Evolutionary conservation across 768 basidiomycete species (phyloP).

Genomic region (Serendipita vermifera): DNA sequence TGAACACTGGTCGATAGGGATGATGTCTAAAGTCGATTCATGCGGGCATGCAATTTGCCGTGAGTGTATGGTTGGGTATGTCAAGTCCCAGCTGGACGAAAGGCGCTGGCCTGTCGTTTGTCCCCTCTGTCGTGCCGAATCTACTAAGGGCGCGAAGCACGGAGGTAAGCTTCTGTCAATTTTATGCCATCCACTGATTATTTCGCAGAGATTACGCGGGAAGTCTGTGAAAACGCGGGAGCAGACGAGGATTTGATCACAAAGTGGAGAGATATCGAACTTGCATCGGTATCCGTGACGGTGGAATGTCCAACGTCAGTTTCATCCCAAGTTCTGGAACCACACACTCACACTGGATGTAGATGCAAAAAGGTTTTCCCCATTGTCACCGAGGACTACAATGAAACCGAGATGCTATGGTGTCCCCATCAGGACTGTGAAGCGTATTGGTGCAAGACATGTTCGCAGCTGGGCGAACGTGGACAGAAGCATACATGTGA

Average conservation of each 20-base stretch:
- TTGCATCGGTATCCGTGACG: background rate
- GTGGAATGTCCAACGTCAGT: background rate
- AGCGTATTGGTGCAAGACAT: slow-evolving; percentile 7
- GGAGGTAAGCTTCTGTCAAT: slow-evolving; percentile 26
- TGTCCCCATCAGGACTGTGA: slow-evolving; percentile 1
- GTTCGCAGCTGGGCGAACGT: background rate
- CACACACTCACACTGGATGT: background rate
- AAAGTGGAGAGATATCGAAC: background rate
- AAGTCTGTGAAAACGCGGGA: background rate
- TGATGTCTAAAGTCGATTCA: slow-evolving; percentile 28
- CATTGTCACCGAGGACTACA: background rate
- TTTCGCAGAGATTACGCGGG: background rate
- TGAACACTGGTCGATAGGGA: slow-evolving; percentile 34
- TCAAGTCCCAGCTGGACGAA: slow-evolving; percentile 36
- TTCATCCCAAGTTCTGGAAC: background rate
- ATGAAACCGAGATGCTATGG: slow-evolving; percentile 3
- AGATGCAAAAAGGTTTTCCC: background rate
- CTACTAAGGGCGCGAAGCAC: slow-evolving; percentile 17
- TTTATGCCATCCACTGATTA: background rate
- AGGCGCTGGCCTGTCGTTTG: slow-evolving; percentile 48
- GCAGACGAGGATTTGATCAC: background rate
- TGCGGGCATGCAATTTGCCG: slow-evolving; percentile 46
- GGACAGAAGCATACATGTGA: background rate
- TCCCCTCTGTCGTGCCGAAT: slow-evolving; percentile 37
- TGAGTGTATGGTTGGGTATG: slow-evolving; percentile 34